phyloP scores from a whole-genome alignment of 2,329 filamentous ascomycete genomes.

The Claviceps sp. region DNA sequence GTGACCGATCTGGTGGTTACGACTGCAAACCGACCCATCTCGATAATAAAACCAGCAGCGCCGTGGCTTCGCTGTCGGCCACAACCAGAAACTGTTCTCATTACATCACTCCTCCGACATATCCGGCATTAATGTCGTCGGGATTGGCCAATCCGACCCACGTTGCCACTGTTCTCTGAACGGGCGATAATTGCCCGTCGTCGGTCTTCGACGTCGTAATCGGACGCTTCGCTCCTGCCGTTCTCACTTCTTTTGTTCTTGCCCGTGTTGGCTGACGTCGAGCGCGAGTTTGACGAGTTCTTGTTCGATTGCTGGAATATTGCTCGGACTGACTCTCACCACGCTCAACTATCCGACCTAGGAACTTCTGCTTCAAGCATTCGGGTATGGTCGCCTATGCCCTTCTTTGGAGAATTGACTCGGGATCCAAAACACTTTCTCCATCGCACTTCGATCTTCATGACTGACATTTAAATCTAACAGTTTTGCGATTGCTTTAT shows the following conservation, averaged over 20 bases:
- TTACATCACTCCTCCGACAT: background rate
- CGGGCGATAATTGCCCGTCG: background rate
- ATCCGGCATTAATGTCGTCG: background rate
- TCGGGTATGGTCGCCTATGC: background rate
- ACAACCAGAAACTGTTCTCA: background rate
- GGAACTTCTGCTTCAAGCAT: background rate
- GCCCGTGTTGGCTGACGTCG: background rate
- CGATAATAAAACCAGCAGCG: background rate
- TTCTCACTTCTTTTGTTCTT: background rate
- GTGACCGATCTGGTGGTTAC: background rate
- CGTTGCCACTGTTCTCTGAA: background rate
- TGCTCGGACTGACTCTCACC: slow-evolving; percentile 16
- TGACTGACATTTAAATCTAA: background rate
- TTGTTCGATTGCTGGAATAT: slow-evolving; percentile 27
- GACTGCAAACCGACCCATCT: background rate
- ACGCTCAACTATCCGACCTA: background rate
- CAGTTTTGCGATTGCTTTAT: background rate
- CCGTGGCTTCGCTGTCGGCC: background rate
- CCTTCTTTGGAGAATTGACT: background rate
- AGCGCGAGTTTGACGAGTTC: background rate
- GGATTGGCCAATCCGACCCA: background rate
- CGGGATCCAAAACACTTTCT: background rate
- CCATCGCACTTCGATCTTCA: background rate
- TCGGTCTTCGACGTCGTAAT: background rate
- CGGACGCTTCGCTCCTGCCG: slow-evolving; percentile 4